Percentiles rank a stretch among this genome's conserved stretches.
These are phyloP conservation scores for Mycena amicta DNA, from an alignment of 768 basidiomycete genomes.

Conservation along the genomic window DNA sequence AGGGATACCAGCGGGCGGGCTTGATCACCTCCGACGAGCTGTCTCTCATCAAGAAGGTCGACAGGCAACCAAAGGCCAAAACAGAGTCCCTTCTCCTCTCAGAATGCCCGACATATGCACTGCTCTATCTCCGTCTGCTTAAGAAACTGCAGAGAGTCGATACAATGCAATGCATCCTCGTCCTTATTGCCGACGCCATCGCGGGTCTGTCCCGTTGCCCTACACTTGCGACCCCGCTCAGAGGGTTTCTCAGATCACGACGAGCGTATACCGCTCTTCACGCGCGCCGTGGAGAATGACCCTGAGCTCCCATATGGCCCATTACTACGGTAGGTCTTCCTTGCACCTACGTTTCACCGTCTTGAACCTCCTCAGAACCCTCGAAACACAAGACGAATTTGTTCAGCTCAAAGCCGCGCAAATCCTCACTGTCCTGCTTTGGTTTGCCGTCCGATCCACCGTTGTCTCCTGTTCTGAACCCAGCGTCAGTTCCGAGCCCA, in stretches of 20 bases:
- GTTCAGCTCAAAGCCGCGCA: slow-evolving; percentile 90
- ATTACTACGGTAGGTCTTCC: slow-evolving; percentile 62
- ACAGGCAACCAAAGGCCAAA: slow-evolving; percentile 75
- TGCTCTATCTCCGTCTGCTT: slow-evolving; percentile 87
- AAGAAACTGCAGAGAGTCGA: slow-evolving; percentile 82
- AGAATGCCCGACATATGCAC: slow-evolving; percentile 81
- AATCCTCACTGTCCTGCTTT: slow-evolving; percentile 84
- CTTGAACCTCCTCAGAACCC: slow-evolving; percentile 50
- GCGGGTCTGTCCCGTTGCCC: slow-evolving; percentile 50
- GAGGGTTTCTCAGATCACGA: slow-evolving; percentile 68
- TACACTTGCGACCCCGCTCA: neutral
- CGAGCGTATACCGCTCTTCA: slow-evolving; percentile 80
- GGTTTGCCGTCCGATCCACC: slow-evolving; percentile 45
- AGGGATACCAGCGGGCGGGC: slow-evolving; percentile 93
- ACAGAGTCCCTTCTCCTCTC: slow-evolving; percentile 77
- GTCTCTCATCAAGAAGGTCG: slow-evolving; percentile 85
- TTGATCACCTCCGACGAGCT: slow-evolving; percentile 89
- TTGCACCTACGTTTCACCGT: neutral
- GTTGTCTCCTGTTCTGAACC: slow-evolving; percentile 7
- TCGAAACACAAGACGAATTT: slow-evolving; percentile 91
- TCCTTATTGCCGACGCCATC: slow-evolving; percentile 87
- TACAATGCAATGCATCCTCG: slow-evolving; percentile 85
- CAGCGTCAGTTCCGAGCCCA: slow-evolving; percentile 48
- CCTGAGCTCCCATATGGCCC: slow-evolving; percentile 81
- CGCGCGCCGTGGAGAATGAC: slow-evolving; percentile 60